Base-by-base conservation (phyloP, 2,329 filamentous ascomycete genomes). In the Fusarium sp. region DNA sequence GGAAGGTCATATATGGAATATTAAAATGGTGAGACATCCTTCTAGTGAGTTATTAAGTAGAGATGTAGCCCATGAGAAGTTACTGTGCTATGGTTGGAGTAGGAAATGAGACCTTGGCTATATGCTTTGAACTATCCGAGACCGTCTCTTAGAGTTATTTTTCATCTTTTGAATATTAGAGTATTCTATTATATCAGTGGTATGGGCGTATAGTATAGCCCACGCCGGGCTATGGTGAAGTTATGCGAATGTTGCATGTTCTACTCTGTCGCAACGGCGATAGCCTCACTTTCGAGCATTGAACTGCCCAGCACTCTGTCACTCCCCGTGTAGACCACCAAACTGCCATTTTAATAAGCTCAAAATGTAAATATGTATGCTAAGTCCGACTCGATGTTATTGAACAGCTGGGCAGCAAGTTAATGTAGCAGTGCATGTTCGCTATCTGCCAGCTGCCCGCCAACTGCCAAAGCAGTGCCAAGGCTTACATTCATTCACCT, bases 391-490 rank as follows among this genome's bases (percentile, higher is more conserved):
- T 49, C 6, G 20, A 33, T 7, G 23, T 15, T 8, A 26, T 12
- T 34, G 33, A 34, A 34, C 13, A 36, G 31, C 46, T n/a, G 11
- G 46, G 18, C 18, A 33, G 23, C 26, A 28, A 10, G 31, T 8
- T 11, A 26, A n/a, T 20, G 23, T 28, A 11, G 23, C 47, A 50
- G 41, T 45, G 51, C 31, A 28, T 54, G 51, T 18, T 28, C 31
- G 9, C 36, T 44, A 6, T 28, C n/a, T 23, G 23, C 23, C 23
- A 23, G 23, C 23, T 23, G 23, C 23, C 23, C 20, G 23, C 10
- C 41, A 47, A 23, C 31, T 54, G 31, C 41, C 40, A 23, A 18
- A 28, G 51, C 40, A 54, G 51, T 55, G 51, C 51, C 51, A 47
- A 4, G 23, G 23, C n/a, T 28, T 31, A n/a, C 34, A 56, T 4